phyloP scores from a whole-genome alignment of 2,329 filamentous ascomycete genomes.

The Hypoxylon sp. region DNA sequence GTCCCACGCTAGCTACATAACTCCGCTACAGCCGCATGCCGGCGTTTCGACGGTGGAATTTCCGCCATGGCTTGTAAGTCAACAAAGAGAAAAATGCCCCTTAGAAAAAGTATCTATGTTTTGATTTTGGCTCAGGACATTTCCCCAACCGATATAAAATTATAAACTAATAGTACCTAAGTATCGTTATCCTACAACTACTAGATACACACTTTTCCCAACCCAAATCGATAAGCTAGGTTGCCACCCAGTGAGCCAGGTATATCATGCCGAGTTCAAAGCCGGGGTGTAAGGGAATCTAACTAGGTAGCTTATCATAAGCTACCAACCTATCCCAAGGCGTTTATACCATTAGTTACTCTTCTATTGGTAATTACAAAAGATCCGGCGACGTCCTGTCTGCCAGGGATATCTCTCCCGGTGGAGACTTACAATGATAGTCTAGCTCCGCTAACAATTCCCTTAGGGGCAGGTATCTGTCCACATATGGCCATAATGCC shows the following conservation, averaged over 20 bases:
- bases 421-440: constrained; percentile 6
- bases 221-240: neutral
- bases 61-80: neutral
- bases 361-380: neutral
- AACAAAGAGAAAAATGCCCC: neutral
- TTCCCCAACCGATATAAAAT: neutral
- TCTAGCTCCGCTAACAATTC: constrained; percentile 17
- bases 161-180: neutral
- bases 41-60: neutral
- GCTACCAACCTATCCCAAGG: no score
- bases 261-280: constrained; percentile 1
- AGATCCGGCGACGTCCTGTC: neutral
- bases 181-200: neutral
- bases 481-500: neutral
- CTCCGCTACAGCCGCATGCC: constrained; percentile 1
- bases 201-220: neutral
- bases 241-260: neutral
- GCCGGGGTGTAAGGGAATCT: neutral
- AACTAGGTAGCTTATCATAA: no score
- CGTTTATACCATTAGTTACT: neutral
- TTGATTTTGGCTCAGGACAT: neutral
- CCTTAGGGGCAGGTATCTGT: constrained; percentile 3
- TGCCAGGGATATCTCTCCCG: constrained; percentile 1
- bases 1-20: constrained; percentile 16
- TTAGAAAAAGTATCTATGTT: neutral